Evolutionary conservation across 441 rosid genomes (phyloP).

Genomic region (Populus hybrid): DNA sequence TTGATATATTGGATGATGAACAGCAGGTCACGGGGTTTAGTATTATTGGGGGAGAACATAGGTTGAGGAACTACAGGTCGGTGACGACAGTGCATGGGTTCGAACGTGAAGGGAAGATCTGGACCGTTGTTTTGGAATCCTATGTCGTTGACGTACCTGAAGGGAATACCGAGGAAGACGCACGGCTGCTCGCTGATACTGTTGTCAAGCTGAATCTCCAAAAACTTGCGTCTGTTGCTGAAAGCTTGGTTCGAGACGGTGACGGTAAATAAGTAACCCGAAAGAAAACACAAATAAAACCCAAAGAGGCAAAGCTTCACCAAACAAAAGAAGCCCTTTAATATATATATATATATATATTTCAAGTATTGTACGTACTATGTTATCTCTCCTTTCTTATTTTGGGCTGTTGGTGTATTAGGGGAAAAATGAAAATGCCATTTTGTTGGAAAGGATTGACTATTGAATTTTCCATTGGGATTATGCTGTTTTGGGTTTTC

Average conservation of each 20-base stretch:
- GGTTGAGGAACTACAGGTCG: slow-evolving; percentile 56
- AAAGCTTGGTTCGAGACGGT: slow-evolving; percentile 29
- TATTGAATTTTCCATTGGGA: not conserved
- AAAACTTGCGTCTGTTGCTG: slow-evolving; percentile 50
- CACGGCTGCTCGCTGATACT: slow-evolving; percentile 55
- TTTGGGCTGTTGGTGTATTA: not conserved
- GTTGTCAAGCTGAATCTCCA: slow-evolving; percentile 58
- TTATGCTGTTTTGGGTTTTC: not conserved
- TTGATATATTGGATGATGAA: slow-evolving; percentile 60
- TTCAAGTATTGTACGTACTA: not conserved
- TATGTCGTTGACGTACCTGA: slow-evolving; percentile 62
- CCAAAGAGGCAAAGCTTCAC: not conserved
- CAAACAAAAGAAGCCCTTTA: not conserved
- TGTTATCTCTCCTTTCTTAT: not conserved
- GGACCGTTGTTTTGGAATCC: slow-evolving; percentile 52
- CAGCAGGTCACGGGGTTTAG: slow-evolving; percentile 53
- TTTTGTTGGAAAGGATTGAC: slow-evolving; percentile 9
- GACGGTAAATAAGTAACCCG: slow-evolving; percentile 11
- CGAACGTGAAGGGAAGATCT: slow-evolving; percentile 33
- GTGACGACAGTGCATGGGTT: slow-evolving; percentile 50
- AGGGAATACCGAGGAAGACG: slow-evolving; percentile 60
- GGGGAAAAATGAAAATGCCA: slow-evolving; percentile 9
- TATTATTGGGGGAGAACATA: slow-evolving; percentile 66
- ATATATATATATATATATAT: not conserved
- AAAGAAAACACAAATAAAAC: not conserved